Evolutionary conservation across 306 rosid species (phyloP).

Genomic region (Corylus avellana): DNA sequence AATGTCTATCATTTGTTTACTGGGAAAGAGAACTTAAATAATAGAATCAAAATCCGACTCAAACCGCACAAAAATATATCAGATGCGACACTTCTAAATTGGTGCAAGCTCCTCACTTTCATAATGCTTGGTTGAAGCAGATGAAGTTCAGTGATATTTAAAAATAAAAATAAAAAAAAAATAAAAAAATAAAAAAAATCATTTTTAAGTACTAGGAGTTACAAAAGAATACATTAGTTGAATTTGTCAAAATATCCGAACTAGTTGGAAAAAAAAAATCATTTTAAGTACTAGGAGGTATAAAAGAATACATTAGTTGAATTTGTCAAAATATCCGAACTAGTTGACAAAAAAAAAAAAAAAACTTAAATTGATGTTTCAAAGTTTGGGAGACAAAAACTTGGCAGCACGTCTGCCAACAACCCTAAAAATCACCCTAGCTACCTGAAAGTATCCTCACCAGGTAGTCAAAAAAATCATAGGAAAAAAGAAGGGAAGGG

Average conservation of each 20-base stretch:
- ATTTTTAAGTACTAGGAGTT: not conserved
- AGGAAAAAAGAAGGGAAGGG: not conserved
- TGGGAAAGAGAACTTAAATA: not conserved
- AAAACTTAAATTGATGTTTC: not conserved
- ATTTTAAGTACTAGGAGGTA: not conserved
- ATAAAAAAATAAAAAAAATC: slow-evolving; percentile 1
- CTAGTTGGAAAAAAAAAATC: not conserved
- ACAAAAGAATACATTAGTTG: not conserved
- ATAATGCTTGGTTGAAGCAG: slow-evolving; percentile 3
- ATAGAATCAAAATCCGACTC: not conserved
- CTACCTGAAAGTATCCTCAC: slow-evolving; percentile 2
- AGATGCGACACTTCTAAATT: not conserved
- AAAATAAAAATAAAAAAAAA: not conserved
- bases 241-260: not conserved
- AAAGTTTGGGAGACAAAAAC: not conserved
- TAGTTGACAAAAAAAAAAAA: not conserved
- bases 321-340: not conserved
- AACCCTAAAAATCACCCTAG: slow-evolving; percentile 8
- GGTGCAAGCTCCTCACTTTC: not conserved
- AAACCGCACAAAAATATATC: not conserved
- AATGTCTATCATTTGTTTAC: no score
- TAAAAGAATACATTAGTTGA: not conserved
- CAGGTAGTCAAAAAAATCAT: not conserved
- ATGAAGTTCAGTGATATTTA: slow-evolving; percentile 6
- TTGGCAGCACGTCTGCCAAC: not conserved